A percentile compares a stretch with the other conserved stretches of the same genome.
These are phyloP conservation scores for Obelidium mucronatum DNA, from an alignment of 192 early-diverging fungal species.

Conservation along the genomic window DNA sequence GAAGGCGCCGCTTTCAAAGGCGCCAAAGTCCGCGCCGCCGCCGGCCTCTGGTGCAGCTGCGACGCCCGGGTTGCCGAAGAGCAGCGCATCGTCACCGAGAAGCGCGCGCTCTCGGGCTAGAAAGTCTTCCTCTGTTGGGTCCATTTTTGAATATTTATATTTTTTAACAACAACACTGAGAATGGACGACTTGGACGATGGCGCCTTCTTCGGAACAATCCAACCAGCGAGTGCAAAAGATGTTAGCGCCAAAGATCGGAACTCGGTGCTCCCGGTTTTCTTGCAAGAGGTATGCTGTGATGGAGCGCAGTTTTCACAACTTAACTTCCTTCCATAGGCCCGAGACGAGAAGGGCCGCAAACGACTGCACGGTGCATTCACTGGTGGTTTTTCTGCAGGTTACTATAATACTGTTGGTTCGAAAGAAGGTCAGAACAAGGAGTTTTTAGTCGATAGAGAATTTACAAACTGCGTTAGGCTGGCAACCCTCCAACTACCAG, in stretches of 20 bases:
- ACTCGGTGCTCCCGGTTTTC: conserved; percentile 56
- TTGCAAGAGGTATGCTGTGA: conserved; percentile 53
- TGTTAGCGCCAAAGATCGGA: conserved; percentile 54
- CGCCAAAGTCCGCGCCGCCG: conserved; percentile 3
- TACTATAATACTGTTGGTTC: conserved; percentile 97
- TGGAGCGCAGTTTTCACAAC: neutral
- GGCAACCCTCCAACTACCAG: conserved; percentile 78
- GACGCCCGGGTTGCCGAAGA: conserved; percentile 52
- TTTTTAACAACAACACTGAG: neutral
- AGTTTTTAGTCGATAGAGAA: neutral
- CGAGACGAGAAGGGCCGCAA: conserved; percentile 71
- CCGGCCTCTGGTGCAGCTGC: neutral
- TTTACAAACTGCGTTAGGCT: conserved; percentile 57
- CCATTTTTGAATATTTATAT: neutral
- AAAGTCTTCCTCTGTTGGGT: conserved; percentile 43
- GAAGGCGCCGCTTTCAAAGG: neutral
- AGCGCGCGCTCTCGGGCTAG: conserved; percentile 60
- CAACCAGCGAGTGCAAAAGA: conserved; percentile 49
- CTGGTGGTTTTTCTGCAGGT: conserved; percentile 93
- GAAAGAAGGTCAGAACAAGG: conserved; percentile 73
- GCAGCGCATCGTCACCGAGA: conserved; percentile 60
- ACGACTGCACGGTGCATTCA: conserved; percentile 91
- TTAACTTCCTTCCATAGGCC: conserved; percentile 36
- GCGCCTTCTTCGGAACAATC: conserved; percentile 43
- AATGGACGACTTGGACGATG: conserved; percentile 27